Evolutionary conservation across 345 rosid genomes (phyloP), one percentile per base, ranked within the genome.

Genomic region (Kernera saxatilis): DNA sequence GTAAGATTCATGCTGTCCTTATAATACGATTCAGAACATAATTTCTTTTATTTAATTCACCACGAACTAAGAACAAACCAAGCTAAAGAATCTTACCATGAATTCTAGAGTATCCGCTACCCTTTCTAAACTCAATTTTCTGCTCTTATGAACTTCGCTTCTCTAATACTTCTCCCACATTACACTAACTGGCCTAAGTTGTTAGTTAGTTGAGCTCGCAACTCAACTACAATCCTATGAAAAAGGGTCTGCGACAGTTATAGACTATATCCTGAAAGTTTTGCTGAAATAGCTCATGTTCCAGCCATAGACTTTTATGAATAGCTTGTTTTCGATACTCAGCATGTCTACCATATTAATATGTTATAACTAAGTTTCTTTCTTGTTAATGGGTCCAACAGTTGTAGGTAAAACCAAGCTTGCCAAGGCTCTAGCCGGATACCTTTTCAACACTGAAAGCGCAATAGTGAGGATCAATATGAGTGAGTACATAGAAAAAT

Each of bases 311-410:
- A 35, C 49, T 64, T 48, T 21, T 12, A n/a, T 64, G 6, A 22
- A 32, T 32, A 10, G 55, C 44, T 13, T 64, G 11, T 63, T 63
- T 6, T 45, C 14, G 14, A 21, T 33, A n/a, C 29, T 19, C 32
- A 14, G n/a, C n/a, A n/a, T n/a, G n/a, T n/a, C n/a, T n/a, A n/a
- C n/a, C n/a, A n/a, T n/a, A n/a, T n/a, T n/a, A n/a, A n/a, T n/a
- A n/a, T n/a, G n/a, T n/a, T n/a, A n/a, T n/a, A n/a, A n/a, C n/a
- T n/a, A n/a, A n/a, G n/a, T n/a, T n/a, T n/a, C n/a, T n/a, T n/a
- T n/a, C n/a, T n/a, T 93, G 98, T 93, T 93, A 81, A 91, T 93
- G 98, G 98, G 98, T 43, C 98, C 97, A 27, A 93, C 97, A 18
- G 97, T 95, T 27, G 98, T 93, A 61, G 97, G 97, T 58, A 93